Conservation (phyloP, 306 rosid genomes). For the Lupinus albus region DNA sequence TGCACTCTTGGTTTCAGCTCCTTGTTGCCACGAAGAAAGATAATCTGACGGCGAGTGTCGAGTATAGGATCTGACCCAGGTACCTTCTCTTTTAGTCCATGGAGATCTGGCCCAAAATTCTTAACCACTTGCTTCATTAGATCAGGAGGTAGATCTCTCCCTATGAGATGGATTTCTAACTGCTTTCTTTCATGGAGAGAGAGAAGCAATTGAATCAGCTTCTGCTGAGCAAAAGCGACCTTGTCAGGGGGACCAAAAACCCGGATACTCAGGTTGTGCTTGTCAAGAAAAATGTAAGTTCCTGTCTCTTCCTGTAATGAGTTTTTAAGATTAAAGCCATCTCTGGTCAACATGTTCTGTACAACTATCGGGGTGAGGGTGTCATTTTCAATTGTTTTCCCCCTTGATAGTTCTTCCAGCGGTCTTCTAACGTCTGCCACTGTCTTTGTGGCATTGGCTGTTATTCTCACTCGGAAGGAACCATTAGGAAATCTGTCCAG, state of each 20-base stretch:
- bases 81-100: conserved; percentile 67
- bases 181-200: conserved; percentile 69
- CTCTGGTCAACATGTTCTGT: conserved; percentile 67
- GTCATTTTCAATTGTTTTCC: conserved; percentile 59
- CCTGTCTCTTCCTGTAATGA: conserved; percentile 69
- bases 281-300: conserved; percentile 69
- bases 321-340: conserved; percentile 59
- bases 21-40: conserved; percentile 59
- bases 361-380: conserved; percentile 70
- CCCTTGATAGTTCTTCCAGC: conserved; percentile 76
- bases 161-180: conserved; percentile 69
- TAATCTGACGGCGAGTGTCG: conserved; percentile 57
- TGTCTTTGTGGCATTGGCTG: conserved; percentile 81
- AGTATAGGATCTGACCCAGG: conserved; percentile 70
- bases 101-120: conserved; percentile 83
- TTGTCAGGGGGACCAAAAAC: conserved; percentile 64
- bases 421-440: conserved; percentile 81
- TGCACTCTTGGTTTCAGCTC: conserved; percentile 76
- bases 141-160: conserved; percentile 68
- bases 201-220: conserved; percentile 62
- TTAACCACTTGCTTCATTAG: conserved; percentile 80
- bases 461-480: conserved; percentile 70
- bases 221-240: conserved; percentile 60
- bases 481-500: conserved; percentile 61
- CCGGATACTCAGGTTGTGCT: conserved; percentile 58